Evolutionary conservation across 2,329 filamentous ascomycete genomes (phyloP), one percentile per base, ranked within the genome.

Genomic region (Chrysosporium queenslandicum): DNA sequence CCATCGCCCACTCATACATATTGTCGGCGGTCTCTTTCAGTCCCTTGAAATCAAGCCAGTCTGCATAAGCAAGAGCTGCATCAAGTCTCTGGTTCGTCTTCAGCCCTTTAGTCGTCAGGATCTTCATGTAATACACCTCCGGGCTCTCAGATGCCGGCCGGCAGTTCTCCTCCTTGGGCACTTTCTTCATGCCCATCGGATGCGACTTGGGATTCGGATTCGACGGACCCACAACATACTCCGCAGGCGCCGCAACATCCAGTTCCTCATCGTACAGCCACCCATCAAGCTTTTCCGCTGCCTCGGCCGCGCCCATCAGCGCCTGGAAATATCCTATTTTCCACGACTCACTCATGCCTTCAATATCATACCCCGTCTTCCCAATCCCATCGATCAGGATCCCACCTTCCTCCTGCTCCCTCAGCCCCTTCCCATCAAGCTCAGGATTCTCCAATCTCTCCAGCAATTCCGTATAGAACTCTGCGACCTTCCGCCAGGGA

Each of bases 261-360:
- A 81, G 76, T 7, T 77, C 83, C 41, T 70, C 80, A 66, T 94
- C 88, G 40, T 77, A 74, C 14, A 94, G 75, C 77, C 83, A 88
- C 45, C 85, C 85, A 58, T 95, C 87, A 21, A 94, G 71, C 59
- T 90, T 81, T 68, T 96, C 90, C 3, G 88, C 82, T 0, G 83
- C 81, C 58, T 80, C 80, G 0, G 85, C 90, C 55, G 81, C 80
- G 9, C 84, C 77, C 80, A 96, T 87, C 43, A 96, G 71, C 2
- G 83, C 78, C 62, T 94, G 82, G 62, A 85, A 89, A 68, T 97
- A 97, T 0, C 88, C 89, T 52, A 87, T 77, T 61, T 85, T 76
- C 91, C 90, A 97, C 46, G 84, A 76, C 67, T 94, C 87, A 57
- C 82, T 84, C 72, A 89, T 94, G 5, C 70, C 76, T 1, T 79